phyloP scores from a whole-genome alignment of 202 grass and related monocot genomes.

The Saccharum hybrid region DNA sequence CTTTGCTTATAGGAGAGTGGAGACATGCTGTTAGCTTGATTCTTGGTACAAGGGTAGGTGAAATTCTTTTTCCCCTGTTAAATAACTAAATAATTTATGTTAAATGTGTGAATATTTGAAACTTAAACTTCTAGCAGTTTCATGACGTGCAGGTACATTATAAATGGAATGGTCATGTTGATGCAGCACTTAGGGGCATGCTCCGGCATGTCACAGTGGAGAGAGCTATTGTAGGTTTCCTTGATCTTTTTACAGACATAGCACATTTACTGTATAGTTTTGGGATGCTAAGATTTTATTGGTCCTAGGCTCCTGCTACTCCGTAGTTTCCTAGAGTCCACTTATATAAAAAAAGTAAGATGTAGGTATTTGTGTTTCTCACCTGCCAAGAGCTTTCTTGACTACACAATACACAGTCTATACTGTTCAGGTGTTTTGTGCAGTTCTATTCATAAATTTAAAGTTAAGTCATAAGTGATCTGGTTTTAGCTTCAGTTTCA shows the following conservation, averaged over 20 bases:
- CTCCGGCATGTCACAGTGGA: slow-evolving; percentile 72
- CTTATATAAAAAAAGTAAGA: neutral
- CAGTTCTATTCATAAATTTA: neutral
- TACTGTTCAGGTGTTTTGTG: neutral
- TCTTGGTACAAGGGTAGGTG: slow-evolving; percentile 85
- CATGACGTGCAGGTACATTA: slow-evolving; percentile 67
- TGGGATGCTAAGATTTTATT: slow-evolving; percentile 1
- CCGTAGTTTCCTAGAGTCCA: neutral
- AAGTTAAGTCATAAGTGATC: neutral
- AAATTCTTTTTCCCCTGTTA: slow-evolving; percentile 42
- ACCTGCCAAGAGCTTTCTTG: slow-evolving; percentile 6
- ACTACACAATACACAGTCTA: neutral
- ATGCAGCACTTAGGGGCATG: slow-evolving; percentile 65
- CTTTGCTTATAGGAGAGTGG: slow-evolving; percentile 93
- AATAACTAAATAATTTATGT: slow-evolving; percentile 35
- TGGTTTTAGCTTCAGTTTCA: slow-evolving; percentile 2
- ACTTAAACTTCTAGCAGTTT: slow-evolving; percentile 60
- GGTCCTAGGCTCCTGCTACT: neutral
- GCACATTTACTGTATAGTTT: slow-evolving; percentile 14
- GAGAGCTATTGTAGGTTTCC: slow-evolving; percentile 79
- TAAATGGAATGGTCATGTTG: slow-evolving; percentile 69
- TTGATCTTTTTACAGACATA: slow-evolving; percentile 15
- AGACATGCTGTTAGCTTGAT: slow-evolving; percentile 73
- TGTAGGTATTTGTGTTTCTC: neutral
- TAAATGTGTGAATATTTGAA: slow-evolving; percentile 31